Evolutionary conservation across 2,329 filamentous ascomycete species (phyloP).

Genomic region (Rachicladosporium sp.): DNA sequence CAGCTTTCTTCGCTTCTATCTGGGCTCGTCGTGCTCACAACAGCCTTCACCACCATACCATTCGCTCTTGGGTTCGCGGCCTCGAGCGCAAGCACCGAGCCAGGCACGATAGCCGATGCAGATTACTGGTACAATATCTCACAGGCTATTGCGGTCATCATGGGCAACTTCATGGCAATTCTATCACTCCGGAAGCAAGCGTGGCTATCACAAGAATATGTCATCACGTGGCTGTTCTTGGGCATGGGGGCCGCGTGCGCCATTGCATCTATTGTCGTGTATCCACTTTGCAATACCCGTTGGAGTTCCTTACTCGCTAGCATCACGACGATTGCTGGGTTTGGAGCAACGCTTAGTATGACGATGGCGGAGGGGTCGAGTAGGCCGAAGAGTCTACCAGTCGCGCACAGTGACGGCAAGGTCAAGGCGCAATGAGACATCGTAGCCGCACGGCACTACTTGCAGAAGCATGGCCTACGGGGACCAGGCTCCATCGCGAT

Average conservation of each 20-base stretch:
- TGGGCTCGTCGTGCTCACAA: background rate
- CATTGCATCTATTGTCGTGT: background rate
- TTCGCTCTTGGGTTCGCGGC: background rate
- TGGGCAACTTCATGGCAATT: background rate
- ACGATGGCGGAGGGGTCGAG: background rate
- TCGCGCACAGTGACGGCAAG: no score
- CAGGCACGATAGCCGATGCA: background rate
- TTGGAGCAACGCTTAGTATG: constrained; percentile 2
- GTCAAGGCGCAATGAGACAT: no score
- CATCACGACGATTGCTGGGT: constrained; percentile 2
- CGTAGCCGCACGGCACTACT: no score
- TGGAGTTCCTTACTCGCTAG: background rate
- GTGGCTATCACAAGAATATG: background rate
- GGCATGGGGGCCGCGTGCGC: background rate
- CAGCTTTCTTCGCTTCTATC: background rate
- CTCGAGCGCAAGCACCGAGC: background rate
- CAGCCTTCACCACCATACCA: background rate
- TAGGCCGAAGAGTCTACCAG: background rate
- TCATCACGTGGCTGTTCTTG: background rate
- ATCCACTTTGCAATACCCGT: background rate
- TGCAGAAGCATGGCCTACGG: no score
- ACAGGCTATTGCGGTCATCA: background rate
- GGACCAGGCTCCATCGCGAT: no score
- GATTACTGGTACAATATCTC: constrained; percentile 5
- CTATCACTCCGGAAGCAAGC: background rate